Percentiles rank a stretch among this genome's conserved stretches.
Evolutionary conservation across 768 basidiomycete genomes (phyloP).

Genomic region (Grammothele lineata): DNA sequence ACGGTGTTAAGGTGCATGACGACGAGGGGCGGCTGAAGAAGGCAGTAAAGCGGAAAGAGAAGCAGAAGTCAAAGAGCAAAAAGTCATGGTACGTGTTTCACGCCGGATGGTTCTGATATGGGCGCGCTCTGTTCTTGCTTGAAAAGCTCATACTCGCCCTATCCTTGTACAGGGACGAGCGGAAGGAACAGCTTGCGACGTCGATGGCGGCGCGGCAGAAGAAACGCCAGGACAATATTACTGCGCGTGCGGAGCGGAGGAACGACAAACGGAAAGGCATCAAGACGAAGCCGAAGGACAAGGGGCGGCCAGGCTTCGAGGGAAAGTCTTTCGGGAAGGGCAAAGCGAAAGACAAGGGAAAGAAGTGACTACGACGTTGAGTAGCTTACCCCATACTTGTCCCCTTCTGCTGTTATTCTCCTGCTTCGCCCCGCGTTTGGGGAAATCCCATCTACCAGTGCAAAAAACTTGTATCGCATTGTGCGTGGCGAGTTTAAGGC

Average conservation of each 20-base stretch:
- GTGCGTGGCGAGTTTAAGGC: no score
- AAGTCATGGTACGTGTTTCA: slow-evolving; percentile 81
- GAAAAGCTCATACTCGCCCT: no score
- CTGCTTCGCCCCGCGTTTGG: no score
- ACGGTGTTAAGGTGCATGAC: slow-evolving; percentile 89
- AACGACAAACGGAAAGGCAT: slow-evolving; percentile 55
- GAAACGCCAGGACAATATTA: slow-evolving; percentile 89
- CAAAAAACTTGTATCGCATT: no score
- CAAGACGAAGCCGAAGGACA: slow-evolving; percentile 47
- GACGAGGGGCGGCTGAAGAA: slow-evolving; percentile 85
- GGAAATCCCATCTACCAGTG: no score
- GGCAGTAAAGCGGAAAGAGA: slow-evolving; percentile 89
- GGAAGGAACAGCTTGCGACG: slow-evolving; percentile 71
- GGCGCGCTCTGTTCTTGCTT: no score
- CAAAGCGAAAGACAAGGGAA: slow-evolving; percentile 26
- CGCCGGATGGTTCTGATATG: no score
- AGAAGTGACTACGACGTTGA: slow-evolving; percentile 13
- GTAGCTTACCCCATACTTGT: no score
- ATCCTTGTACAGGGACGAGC: slow-evolving; percentile 60
- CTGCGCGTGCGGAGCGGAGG: slow-evolving; percentile 74
- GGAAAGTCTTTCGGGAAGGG: slow-evolving; percentile 72
- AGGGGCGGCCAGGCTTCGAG: slow-evolving; percentile 82
- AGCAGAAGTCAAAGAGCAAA: slow-evolving; percentile 80
- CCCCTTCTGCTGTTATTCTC: no score
- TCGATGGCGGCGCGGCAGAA: slow-evolving; percentile 85